These are phyloP conservation scores for Tulasnella sp. DNA, from an alignment of 768 basidiomycete species.

Conservation along the genomic window DNA sequence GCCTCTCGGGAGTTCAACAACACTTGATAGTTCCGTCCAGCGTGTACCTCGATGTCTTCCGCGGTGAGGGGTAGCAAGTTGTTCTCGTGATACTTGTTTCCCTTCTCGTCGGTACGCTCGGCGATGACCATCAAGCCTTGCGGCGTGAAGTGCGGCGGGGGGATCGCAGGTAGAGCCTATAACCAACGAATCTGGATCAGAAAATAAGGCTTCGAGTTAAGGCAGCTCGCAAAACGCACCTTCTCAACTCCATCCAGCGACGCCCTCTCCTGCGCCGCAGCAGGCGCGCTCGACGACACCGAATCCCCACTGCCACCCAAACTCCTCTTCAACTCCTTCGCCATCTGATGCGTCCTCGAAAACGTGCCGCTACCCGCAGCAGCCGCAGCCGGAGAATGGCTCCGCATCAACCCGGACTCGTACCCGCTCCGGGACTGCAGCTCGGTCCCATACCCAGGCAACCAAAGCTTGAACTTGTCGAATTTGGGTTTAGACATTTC, in stretches of 20 bases:
- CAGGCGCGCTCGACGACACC: not conserved
- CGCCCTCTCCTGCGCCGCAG: not conserved
- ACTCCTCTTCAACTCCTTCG: not conserved
- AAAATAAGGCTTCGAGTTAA: not conserved
- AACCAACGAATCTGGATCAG: not conserved
- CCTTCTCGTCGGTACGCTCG: not conserved
- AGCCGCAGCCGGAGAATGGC: not conserved
- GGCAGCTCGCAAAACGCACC: not conserved
- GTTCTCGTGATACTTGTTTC: not conserved
- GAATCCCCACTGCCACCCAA: not conserved
- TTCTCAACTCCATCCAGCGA: not conserved
- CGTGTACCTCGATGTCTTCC: conserved; percentile 17
- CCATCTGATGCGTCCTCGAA: not conserved
- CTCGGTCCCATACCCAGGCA: not conserved
- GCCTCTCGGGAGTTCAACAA: conserved; percentile 15
- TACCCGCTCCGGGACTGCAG: not conserved
- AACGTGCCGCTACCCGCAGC: not conserved
- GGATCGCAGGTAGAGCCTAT: not conserved
- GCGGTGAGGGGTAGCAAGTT: conserved; percentile 20
- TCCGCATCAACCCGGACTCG: not conserved
- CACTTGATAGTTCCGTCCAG: conserved; percentile 17
- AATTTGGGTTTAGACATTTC: not conserved
- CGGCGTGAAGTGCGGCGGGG: conserved; percentile 3
- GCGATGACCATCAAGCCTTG: conserved; percentile 17
- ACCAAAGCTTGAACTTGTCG: conserved; percentile 6